Evolutionary conservation across 2,329 filamentous ascomycete genomes (phyloP), one percentile per base, ranked within the genome.

Genomic region (Sporothrix brasiliensis): DNA sequence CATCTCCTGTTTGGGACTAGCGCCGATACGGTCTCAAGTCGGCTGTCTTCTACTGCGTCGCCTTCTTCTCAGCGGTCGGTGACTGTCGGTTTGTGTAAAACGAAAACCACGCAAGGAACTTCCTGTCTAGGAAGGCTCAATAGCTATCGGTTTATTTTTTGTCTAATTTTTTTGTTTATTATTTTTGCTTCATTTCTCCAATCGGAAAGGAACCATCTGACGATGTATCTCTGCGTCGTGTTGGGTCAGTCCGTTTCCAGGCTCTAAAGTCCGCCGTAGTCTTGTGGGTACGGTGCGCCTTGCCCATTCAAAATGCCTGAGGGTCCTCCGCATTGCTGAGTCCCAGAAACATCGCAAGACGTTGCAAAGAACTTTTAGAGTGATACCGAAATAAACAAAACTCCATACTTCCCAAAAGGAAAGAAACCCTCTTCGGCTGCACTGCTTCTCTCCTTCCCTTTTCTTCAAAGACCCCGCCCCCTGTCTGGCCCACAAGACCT

Each of bases 1-100:
- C 14, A 44, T 69, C 54, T 61, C 67, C 67, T 63, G 27, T 61
- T 63, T 58, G 56, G 67, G 67, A 60, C 39, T 56, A 53, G 52
- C 30, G 21, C 21, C 11, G 41, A 49, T 49, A 19, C 41, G 39
- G 60, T 63, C 21, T 63, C 60, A 47, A 52, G 34, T 60, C 56
- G 34, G 27, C 9, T 44, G 56, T 30, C 19, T 1, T 4, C 2
- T 16, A 34, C 7, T 34, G 34, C 34, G 44, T 49, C 14, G 44
- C 16, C 44, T 49, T 41, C 19, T 14, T 9, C 54, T 39, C 24
- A 2, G 3, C 44, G 14, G 9, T 34, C 3, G 9, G 14, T 58
- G 16, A 3, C 10, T 24, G 56, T 21, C n/a, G n/a, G 10, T 5
- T 39, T 13, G 7, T 58, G 56, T 24, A 14, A 39, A 39, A 60